Conservation (phyloP, 331 rosid species). For the Phaseolus coccineus region DNA sequence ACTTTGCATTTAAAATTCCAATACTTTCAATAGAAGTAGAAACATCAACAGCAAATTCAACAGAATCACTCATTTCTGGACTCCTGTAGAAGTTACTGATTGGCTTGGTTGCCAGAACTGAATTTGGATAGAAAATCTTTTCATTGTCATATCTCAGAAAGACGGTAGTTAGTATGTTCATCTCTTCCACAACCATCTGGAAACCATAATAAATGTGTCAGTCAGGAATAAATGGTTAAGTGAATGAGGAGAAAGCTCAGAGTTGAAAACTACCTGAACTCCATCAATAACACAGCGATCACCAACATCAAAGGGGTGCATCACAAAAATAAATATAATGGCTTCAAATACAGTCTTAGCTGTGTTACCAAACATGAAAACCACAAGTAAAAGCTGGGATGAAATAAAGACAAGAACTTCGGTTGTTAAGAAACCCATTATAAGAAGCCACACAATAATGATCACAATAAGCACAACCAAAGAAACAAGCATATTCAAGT, state of each 20-base stretch:
- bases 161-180: slow-evolving; percentile 83
- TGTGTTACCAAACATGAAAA: slow-evolving; percentile 75
- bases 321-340: slow-evolving; percentile 85
- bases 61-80: slow-evolving; percentile 79
- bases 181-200: slow-evolving; percentile 91
- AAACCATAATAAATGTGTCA: slow-evolving; percentile 37
- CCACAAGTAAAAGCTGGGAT: slow-evolving; percentile 82
- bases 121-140: slow-evolving; percentile 85
- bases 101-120: slow-evolving; percentile 74
- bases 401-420: slow-evolving; percentile 74
- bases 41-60: slow-evolving; percentile 71
- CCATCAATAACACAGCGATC: slow-evolving; percentile 93
- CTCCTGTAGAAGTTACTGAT: slow-evolving; percentile 90
- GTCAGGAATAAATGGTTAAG: not conserved
- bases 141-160: slow-evolving; percentile 86
- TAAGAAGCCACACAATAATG: slow-evolving; percentile 64
- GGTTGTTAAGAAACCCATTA: slow-evolving; percentile 80
- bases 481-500: slow-evolving; percentile 73
- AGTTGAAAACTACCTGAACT: slow-evolving; percentile 67
- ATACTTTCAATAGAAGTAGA: slow-evolving; percentile 76
- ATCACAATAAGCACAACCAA: slow-evolving; percentile 51
- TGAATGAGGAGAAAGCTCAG: not conserved
- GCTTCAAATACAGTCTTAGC: slow-evolving; percentile 87
- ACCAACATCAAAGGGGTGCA: slow-evolving; percentile 93
- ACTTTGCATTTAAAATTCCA: slow-evolving; percentile 64